Evolutionary conservation across 1,284 basidiomycete species (phyloP).

Genomic region (Grifola frondosa): DNA sequence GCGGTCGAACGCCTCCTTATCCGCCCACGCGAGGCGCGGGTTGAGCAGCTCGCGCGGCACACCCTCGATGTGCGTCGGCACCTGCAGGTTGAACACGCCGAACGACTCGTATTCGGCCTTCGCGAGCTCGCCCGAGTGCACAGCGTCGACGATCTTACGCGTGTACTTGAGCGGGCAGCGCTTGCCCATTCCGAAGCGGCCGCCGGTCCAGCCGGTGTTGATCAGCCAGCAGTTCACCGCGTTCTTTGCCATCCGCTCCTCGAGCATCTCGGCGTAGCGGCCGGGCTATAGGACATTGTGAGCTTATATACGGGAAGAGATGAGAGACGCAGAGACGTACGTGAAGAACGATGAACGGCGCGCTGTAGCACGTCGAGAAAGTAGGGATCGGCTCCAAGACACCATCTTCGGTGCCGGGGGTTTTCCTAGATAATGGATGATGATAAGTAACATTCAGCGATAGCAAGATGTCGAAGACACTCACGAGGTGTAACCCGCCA

Average conservation of each 20-base stretch:
- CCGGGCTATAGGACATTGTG: conserved; percentile 67
- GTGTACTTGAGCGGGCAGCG: conserved; percentile 96
- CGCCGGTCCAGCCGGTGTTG: conserved; percentile 99
- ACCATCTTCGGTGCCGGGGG: conserved; percentile 97
- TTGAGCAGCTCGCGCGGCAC: conserved; percentile 89
- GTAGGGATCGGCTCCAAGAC: conserved; percentile 98
- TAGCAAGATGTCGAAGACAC: conserved; percentile 30
- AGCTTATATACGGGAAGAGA: conserved; percentile 2
- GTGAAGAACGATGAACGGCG: conserved; percentile 98
- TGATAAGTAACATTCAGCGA: not conserved
- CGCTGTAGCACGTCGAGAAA: conserved; percentile 99
- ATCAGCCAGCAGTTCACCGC: conserved; percentile 97
- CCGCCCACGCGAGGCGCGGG: conserved; percentile 81
- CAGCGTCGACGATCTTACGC: conserved; percentile 93
- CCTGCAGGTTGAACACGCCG: conserved; percentile 74
- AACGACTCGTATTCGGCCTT: conserved; percentile 88
- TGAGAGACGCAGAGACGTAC: conserved; percentile 37
- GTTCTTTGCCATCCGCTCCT: conserved; percentile 90
- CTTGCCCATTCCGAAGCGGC: conserved; percentile 89
- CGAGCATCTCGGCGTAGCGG: conserved; percentile 96
- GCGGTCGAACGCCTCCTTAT: conserved; percentile 83
- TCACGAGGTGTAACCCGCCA: conserved; percentile 93
- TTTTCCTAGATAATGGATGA: conserved; percentile 55
- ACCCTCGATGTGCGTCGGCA: conserved; percentile 80
- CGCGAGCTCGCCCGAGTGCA: conserved; percentile 91